Evolutionary conservation across 305 asterid species (phyloP).

Genomic region (Nicotiana rustica): DNA sequence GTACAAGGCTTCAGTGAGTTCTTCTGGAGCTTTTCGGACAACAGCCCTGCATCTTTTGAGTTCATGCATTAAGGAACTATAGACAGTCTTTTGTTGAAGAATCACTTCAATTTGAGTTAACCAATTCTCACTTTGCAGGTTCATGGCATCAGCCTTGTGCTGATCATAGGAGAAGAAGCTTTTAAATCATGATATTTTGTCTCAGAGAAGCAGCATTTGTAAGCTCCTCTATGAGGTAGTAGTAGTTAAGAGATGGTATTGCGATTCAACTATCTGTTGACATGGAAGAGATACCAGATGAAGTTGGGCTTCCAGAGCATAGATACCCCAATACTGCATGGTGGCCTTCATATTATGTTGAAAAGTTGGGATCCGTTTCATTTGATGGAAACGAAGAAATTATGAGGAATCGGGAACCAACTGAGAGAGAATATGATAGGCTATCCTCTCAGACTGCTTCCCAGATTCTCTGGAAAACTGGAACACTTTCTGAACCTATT

Average conservation of each 20-base stretch:
- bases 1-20: conserved; percentile 17
- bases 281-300: conserved; percentile 73
- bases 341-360: conserved; percentile 77
- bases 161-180: conserved; percentile 26
- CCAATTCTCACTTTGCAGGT: conserved; percentile 18
- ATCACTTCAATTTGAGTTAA: conserved; percentile 19
- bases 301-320: conserved; percentile 61
- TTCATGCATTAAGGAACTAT: conserved; percentile 28
- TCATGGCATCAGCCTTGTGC: conserved; percentile 26
- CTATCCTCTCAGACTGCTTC: conserved; percentile 68
- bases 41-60: conserved; percentile 23
- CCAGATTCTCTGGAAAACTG: conserved; percentile 88
- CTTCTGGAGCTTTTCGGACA: neutral
- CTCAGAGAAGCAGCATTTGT: conserved; percentile 36
- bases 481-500: conserved; percentile 84
- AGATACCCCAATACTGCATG: conserved; percentile 64
- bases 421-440: conserved; percentile 53
- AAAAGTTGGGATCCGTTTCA: conserved; percentile 77
- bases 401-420: conserved; percentile 53
- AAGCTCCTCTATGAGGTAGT: conserved; percentile 47
- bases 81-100: neutral
- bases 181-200: conserved; percentile 32
- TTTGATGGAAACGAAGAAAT: conserved; percentile 60
- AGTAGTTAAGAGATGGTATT: conserved; percentile 53
- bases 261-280: conserved; percentile 47